Percentiles rank a stretch among this genome's conserved stretches.
Evolutionary conservation across 768 basidiomycete species (phyloP).

Genomic region (Rhizopogon vulgaris): DNA sequence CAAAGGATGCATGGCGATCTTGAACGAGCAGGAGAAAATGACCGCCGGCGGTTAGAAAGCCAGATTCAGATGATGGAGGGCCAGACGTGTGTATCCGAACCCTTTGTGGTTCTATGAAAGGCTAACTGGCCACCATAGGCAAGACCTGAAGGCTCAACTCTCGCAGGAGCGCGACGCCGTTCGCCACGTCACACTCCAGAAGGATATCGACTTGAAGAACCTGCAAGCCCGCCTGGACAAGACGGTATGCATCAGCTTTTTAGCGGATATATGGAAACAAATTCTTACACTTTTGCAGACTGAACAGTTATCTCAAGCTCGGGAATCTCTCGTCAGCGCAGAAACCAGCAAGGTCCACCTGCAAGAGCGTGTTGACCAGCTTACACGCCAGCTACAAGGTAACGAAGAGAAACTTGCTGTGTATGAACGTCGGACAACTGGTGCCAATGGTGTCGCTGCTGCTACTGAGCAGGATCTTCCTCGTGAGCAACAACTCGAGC

Average conservation of each 20-base stretch:
- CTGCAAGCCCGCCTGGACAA: slow-evolving; percentile 68
- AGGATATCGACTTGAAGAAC: slow-evolving; percentile 75
- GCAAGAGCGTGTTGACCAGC: slow-evolving; percentile 50
- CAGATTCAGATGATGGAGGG: slow-evolving; percentile 72
- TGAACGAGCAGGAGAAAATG: slow-evolving; percentile 78
- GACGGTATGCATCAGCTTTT: slow-evolving; percentile 37
- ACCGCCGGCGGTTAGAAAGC: slow-evolving; percentile 73
- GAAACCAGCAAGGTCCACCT: slow-evolving; percentile 78
- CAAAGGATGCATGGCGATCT: slow-evolving; percentile 88
- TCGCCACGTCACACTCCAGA: slow-evolving; percentile 72
- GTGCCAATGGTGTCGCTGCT: slow-evolving; percentile 24
- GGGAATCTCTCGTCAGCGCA: slow-evolving; percentile 64
- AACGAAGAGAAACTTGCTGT: slow-evolving; percentile 82
- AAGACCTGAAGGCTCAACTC: slow-evolving; percentile 67
- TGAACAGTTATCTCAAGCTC: slow-evolving; percentile 58
- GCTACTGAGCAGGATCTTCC: slow-evolving; percentile 40
- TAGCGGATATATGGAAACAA: not conserved
- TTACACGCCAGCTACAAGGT: slow-evolving; percentile 58
- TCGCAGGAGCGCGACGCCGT: slow-evolving; percentile 67
- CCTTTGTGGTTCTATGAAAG: not conserved
- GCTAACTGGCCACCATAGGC: slow-evolving; percentile 34
- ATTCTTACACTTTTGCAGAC: slow-evolving; percentile 34
- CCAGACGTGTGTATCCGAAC: slow-evolving; percentile 54
- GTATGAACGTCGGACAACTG: slow-evolving; percentile 62
- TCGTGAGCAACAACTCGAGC: slow-evolving; percentile 75